A percentile compares a stretch with the other conserved stretches of the same genome.
These are phyloP conservation scores for Arthroderma sp. DNA, from an alignment of 2,329 filamentous ascomycete genomes.

Conservation along the genomic window DNA sequence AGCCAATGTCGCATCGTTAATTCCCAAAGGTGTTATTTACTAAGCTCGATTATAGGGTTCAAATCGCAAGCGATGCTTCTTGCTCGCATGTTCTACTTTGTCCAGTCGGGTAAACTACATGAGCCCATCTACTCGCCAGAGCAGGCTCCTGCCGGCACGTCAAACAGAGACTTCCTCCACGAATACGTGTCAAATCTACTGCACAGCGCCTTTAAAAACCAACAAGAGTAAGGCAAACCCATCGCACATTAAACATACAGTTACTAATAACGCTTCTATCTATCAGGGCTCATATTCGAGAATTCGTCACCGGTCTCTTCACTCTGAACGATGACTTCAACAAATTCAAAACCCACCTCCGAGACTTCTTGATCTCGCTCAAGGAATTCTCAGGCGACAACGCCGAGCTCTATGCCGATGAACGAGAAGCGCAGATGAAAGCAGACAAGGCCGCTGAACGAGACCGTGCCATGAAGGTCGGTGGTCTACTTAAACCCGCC, in stretches of 20 bases:
- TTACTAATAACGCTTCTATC: slow-evolving; percentile 24
- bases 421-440: slow-evolving; percentile 82
- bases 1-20: neutral
- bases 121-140: slow-evolving; percentile 80
- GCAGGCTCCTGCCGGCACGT: slow-evolving; percentile 68
- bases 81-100: slow-evolving; percentile 90
- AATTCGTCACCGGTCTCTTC: slow-evolving; percentile 84
- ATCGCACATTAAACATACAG: slow-evolving; percentile 1
- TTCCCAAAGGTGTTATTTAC: slow-evolving; percentile 1
- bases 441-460: slow-evolving; percentile 79
- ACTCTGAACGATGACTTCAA: slow-evolving; percentile 75
- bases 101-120: slow-evolving; percentile 79
- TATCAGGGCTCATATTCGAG: slow-evolving; percentile 65
- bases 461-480: slow-evolving; percentile 86
- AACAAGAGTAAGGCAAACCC: slow-evolving; percentile 58
- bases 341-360: slow-evolving; percentile 89
- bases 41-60: slow-evolving; percentile 45
- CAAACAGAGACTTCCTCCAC: slow-evolving; percentile 80
- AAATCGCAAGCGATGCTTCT: slow-evolving; percentile 93
- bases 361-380: slow-evolving; percentile 92
- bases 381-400: slow-evolving; percentile 97
- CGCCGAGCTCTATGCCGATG: slow-evolving; percentile 80
- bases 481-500: slow-evolving; percentile 91
- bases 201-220: slow-evolving; percentile 82
- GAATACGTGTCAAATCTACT: slow-evolving; percentile 77